Base-by-base conservation (phyloP, 176 grass and related monocot genomes). In the Aegilops sharonensis region DNA sequence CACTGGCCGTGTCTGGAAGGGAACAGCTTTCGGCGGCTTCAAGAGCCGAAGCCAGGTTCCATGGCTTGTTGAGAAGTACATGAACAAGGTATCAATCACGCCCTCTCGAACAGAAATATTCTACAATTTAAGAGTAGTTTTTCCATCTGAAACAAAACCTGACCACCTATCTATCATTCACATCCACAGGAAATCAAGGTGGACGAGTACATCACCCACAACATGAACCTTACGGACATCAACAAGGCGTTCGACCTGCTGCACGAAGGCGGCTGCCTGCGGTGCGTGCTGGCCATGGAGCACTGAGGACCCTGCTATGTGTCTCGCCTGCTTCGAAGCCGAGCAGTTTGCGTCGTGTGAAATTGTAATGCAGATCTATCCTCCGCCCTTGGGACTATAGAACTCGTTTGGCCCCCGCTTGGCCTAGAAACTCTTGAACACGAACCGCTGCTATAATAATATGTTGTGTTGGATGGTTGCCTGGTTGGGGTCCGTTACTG, bases 161-260 rank as follows among this genome's bases (percentile, higher is more conserved):
- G 73, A 30, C 47, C 9, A 5, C 4, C 2, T 31, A 18, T 54
- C 2, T 31, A 18, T 54, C 50, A 18, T 54, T 7, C 50, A 18
- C 30, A 11, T 84, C 63, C 1, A 31, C 90, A 99, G 94, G 97
- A 99, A 89, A 96, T 99, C 85, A 99, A 99, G 89, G 92, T 99
- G 64, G 97, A 99, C 24, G 97, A 99, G 75, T 99, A 99, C 82
- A 91, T 99, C 30, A 99, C 97, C n/a, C 97, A 99, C 84, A 99
- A 0, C 65, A 87, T 96, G 94, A 94, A 81, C 35, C 89, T 99
- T 13, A 21, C 13, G 0, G 85, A 94, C 3, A 96, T 99, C 62
- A 96, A 99, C 80, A 62, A 94, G 32, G 97, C 94, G 0, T 99
- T 99, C 4, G 77, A 99, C 81, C 94, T 99, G 81, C 85, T 99